Conservation (phyloP, 2,329 filamentous ascomycete species). For the Piedraia hortae region DNA sequence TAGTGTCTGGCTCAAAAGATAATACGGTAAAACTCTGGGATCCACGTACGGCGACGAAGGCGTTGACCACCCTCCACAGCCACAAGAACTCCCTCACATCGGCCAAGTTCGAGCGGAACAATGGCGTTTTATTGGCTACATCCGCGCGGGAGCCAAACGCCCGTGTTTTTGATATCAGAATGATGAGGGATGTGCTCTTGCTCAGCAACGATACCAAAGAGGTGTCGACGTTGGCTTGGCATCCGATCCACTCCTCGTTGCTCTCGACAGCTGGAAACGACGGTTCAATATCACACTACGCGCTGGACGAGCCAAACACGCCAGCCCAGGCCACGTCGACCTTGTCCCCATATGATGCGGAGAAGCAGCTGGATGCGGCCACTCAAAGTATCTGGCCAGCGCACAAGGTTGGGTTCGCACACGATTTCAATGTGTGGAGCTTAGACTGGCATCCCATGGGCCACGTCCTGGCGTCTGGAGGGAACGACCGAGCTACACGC, state of each 20-base stretch:
- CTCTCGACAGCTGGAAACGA: constrained; percentile 78
- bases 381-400: constrained; percentile 82
- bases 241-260: constrained; percentile 70
- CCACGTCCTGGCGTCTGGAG: constrained; percentile 82
- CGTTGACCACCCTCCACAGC: constrained; percentile 76
- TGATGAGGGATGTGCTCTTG: constrained; percentile 93
- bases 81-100: constrained; percentile 96
- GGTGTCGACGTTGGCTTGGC: constrained; percentile 76
- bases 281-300: constrained; percentile 71
- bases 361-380: constrained; percentile 51
- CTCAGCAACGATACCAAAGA: constrained; percentile 91
- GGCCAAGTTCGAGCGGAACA: constrained; percentile 64
- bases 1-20: constrained; percentile 92
- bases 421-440: constrained; percentile 91
- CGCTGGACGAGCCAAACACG: constrained; percentile 83
- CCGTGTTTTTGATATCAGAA: constrained; percentile 76
- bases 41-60: constrained; percentile 54
- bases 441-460: constrained; percentile 93
- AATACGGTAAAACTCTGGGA: constrained; percentile 97
- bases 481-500: constrained; percentile 83
- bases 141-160: constrained; percentile 83
- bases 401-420: constrained; percentile 62
- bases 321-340: constrained; percentile 44
- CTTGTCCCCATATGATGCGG: constrained; percentile 58
- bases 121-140: constrained; percentile 65